Percentiles rank a stretch among this genome's conserved stretches.
Evolutionary conservation across 2,329 filamentous ascomycete genomes (phyloP).

Genomic region (Fusarium sp.): DNA sequence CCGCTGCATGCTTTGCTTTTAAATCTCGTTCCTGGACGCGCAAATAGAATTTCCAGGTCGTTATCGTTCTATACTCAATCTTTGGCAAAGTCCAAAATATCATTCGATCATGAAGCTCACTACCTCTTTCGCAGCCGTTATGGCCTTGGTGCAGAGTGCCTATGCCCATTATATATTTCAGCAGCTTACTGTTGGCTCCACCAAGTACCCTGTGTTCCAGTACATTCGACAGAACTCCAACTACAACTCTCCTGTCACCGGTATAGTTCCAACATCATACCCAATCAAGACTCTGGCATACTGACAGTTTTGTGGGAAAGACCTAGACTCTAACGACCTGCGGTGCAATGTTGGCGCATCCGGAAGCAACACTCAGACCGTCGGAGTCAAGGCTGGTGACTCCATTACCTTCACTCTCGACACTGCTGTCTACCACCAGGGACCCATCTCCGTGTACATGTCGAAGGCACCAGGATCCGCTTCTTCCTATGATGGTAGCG

Average conservation of each 20-base stretch:
- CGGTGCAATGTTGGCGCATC: conserved; percentile 21
- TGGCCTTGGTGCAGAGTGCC: background rate
- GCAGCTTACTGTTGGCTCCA: conserved; percentile 12
- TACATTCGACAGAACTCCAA: conserved; percentile 23
- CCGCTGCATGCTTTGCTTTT: background rate
- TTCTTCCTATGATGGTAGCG: background rate
- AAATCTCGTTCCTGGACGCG: background rate
- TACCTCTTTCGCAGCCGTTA: background rate
- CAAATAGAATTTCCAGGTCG: background rate
- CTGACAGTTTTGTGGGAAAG: rapidly evolving
- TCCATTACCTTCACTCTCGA: conserved; percentile 19
- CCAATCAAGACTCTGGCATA: rapidly evolving
- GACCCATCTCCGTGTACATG: conserved; percentile 16
- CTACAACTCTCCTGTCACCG: conserved; percentile 23
- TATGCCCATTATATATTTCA: conserved; percentile 21
- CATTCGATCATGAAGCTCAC: conserved; percentile 1
- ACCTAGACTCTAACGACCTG: conserved; percentile 2
- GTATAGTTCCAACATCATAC: background rate
- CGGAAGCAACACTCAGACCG: background rate
- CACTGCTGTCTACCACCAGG: conserved; percentile 18
- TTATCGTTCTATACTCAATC: background rate
- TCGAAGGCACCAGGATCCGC: conserved; percentile 8
- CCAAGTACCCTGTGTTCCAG: conserved; percentile 7
- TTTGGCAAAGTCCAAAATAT: rapidly evolving
- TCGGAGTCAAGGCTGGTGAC: conserved; percentile 10